Base-by-base conservation (phyloP, 2,329 filamentous ascomycete genomes). In the Cordyceps fumosorosea region DNA sequence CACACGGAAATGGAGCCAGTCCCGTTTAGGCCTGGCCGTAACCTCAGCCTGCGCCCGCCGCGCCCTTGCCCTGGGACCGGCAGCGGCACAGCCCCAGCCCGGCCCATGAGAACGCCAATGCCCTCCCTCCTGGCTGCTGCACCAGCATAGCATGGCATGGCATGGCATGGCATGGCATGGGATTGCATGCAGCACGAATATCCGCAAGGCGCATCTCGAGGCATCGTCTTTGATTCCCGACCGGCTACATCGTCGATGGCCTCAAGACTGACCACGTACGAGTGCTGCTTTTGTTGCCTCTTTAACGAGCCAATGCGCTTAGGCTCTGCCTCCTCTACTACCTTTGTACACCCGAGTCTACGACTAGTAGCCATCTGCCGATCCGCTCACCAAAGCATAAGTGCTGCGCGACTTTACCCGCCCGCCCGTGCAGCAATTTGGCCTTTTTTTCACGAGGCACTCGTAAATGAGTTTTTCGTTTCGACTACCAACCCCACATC, bases 21-120 rank as follows among this genome's bases (percentile, higher is more conserved):
- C 55, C 42, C 12, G 22, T 63, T 51, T 34, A 14, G 55, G 61
- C 24, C 61, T 59, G 50, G 61, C 55, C 60, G 61, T 48, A 42
- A 29, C 55, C 37, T 58, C 61, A 62, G 47, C 54, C 57, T 40
- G 52, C 50, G 34, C 34, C 34, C 34, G 29, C 3, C 29, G 29
- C 22, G 26, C 26, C n/a, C 24, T 42, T 24, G 6, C 24, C 34
- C 24, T 20, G 10, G 20, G 1, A 48, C 20, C 11, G 22, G 22
- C 18, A 34, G n/a, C n/a, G 51, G 51, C 50, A 60, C 58, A 60
- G 58, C 50, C 58, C 58, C 57, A 24, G 40, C 50, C 34, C 5
- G 29, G 29, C 32, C 12, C 14, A 12, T 10, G n/a, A 22, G 11
- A 47, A 47, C 8, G 47, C 47, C 24, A 51, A 18, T 10, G 18